These are phyloP conservation scores for Coniochaeta sp. DNA, from an alignment of 2,329 filamentous ascomycete genomes.

Conservation along the genomic window DNA sequence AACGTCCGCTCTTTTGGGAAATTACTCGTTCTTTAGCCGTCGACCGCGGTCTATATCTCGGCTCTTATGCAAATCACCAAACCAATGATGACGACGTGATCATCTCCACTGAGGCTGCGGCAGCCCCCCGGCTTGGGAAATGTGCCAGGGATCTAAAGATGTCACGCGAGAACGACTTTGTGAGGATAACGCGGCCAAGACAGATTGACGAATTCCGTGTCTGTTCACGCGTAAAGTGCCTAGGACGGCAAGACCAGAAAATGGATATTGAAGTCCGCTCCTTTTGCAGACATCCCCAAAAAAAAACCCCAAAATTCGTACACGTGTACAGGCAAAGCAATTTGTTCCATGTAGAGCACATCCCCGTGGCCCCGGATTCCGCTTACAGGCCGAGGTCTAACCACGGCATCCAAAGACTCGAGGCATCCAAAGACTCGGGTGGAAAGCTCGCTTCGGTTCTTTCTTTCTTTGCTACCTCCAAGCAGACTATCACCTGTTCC, in stretches of 20 bases:
- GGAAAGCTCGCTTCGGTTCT: constrained; percentile 8
- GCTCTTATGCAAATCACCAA: constrained; percentile 26
- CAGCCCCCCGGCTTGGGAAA: not conserved
- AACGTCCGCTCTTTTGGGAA: constrained; percentile 34
- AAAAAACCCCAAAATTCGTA: too few relatives aligned
- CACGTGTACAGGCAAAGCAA: constrained; percentile 7
- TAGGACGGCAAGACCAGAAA: not conserved
- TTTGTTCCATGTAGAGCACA: constrained; percentile 16
- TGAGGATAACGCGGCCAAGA: not conserved
- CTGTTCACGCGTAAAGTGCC: not conserved
- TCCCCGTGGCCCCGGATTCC: not conserved
- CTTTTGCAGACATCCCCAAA: constrained; percentile 1
- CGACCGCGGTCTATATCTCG: constrained; percentile 25
- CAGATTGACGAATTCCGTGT: constrained; percentile 1
- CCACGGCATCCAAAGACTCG: not conserved
- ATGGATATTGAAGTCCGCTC: not conserved
- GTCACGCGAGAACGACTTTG: not conserved
- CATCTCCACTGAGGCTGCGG: not conserved
- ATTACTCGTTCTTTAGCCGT: constrained; percentile 29
- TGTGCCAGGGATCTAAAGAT: not conserved
- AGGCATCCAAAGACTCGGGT: not conserved
- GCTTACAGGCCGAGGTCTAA: not conserved
- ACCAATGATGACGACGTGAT: constrained; percentile 24
- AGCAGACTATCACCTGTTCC: not conserved
- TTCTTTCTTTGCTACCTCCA: not conserved